Conservation (phyloP, 2,329 filamentous ascomycete species). For the Beauveria pseudobassiana region DNA sequence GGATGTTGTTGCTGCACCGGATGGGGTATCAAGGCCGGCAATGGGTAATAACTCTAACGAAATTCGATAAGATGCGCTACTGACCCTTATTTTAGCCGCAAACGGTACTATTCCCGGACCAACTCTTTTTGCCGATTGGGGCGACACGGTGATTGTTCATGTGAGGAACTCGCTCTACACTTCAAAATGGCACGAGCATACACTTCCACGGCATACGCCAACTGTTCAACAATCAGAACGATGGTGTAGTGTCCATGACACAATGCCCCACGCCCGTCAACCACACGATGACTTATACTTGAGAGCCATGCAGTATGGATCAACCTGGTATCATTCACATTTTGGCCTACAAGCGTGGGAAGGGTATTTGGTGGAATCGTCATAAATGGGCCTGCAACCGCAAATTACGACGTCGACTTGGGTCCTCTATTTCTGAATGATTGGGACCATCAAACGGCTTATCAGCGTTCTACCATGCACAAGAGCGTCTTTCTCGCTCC, state of each 20-base stretch:
- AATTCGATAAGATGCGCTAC: background rate
- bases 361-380: conserved; percentile 53
- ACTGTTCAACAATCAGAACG: conserved; percentile 51
- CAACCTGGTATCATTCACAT: conserved; percentile 59
- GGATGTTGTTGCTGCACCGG: conserved; percentile 55
- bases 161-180: conserved; percentile 31
- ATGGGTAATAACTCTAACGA: conserved; percentile 26
- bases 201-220: conserved; percentile 58
- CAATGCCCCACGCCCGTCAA: conserved; percentile 51
- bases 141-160: conserved; percentile 43
- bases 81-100: background rate
- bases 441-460: conserved; percentile 38
- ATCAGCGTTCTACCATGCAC: background rate
- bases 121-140: conserved; percentile 44
- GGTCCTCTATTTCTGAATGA: conserved; percentile 52
- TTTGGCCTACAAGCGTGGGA: conserved; percentile 14
- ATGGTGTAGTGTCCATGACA: conserved; percentile 49
- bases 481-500: background rate
- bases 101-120: conserved; percentile 61
- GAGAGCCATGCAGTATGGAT: conserved; percentile 50
- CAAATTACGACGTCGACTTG: conserved; percentile 56
- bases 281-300: conserved; percentile 48
- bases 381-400: conserved; percentile 51
- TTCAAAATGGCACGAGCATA: conserved; percentile 35
- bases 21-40: conserved; percentile 50